Percentiles rank a stretch among this genome's conserved stretches.
phyloP scores from a whole-genome alignment of 179 eudicot species.

The Heliamphora pulchella region DNA sequence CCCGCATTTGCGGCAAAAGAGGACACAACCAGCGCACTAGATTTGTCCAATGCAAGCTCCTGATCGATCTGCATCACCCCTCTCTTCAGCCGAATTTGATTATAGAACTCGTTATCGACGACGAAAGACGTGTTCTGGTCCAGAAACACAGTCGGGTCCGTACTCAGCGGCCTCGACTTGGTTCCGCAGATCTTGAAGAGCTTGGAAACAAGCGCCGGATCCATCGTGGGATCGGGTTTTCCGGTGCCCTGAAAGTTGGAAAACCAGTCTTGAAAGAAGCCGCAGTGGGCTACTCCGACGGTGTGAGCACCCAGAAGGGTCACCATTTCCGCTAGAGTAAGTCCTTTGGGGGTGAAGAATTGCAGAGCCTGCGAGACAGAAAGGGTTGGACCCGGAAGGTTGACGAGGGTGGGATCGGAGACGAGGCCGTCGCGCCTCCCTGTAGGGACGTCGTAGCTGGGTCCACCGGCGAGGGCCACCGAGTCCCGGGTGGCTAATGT shows the following conservation, averaged over 20 bases:
- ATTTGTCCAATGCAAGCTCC: conserved; percentile 27
- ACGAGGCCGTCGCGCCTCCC: conserved; percentile 49
- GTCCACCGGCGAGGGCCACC: conserved; percentile 45
- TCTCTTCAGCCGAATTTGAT: conserved; percentile 22
- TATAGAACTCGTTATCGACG: conserved; percentile 38
- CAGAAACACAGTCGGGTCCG: conserved; percentile 29
- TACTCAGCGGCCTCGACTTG: conserved; percentile 2
- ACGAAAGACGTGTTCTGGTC: conserved; percentile 35
- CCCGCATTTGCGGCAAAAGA: conserved; percentile 26
- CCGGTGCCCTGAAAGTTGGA: conserved; percentile 35
- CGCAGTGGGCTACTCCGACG: conserved; percentile 45
- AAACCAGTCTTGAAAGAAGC: conserved; percentile 32
- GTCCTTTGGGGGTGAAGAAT: conserved; percentile 27
- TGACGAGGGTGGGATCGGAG: conserved; percentile 30
- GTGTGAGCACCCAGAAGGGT: conserved; percentile 51
- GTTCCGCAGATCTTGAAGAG: conserved; percentile 21
- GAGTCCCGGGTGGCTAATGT: conserved; percentile 52
- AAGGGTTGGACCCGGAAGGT: conserved; percentile 36
- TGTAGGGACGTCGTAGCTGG: conserved; percentile 34
- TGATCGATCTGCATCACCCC: conserved; percentile 40
- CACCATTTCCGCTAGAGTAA: conserved; percentile 46
- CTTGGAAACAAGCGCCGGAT: conserved; percentile 13
- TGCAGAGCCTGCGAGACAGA: conserved; percentile 26
- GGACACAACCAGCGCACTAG: conserved; percentile 24
- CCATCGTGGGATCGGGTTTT: conserved; percentile 37